Conservation (phyloP, 768 basidiomycete genomes). For the Lentinula raphanica region DNA sequence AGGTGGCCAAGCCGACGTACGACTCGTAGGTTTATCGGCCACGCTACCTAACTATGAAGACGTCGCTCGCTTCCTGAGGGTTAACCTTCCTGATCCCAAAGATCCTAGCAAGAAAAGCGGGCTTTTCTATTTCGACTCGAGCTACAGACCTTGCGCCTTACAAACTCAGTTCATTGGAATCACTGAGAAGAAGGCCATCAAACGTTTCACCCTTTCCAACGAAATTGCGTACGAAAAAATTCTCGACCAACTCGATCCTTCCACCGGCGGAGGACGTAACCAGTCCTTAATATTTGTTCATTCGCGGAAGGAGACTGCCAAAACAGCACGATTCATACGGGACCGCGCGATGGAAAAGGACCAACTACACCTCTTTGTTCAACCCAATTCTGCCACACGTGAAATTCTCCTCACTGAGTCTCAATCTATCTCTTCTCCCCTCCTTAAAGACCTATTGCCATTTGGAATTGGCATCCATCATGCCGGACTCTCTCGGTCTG, state of each 20-base stretch:
- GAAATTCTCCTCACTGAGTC: constrained; percentile 88
- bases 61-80: constrained; percentile 94
- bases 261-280: constrained; percentile 50
- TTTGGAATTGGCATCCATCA: constrained; percentile 99
- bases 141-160: constrained; percentile 89
- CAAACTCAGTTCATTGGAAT: constrained; percentile 97
- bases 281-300: constrained; percentile 97
- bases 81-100: too few species aligned
- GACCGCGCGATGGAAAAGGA: constrained; percentile 98
- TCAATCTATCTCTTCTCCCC: constrained; percentile 72
- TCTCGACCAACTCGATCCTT: constrained; percentile 62
- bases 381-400: constrained; percentile 84
- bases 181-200: constrained; percentile 99
- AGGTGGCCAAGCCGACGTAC: constrained; percentile 61
- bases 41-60: constrained; percentile 99
- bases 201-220: constrained; percentile 96
- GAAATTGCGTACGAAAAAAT: constrained; percentile 99
- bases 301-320: constrained; percentile 96
- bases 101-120: too few species aligned
- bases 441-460: constrained; percentile 84
- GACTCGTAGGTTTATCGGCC: constrained; percentile 91
- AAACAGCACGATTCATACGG: constrained; percentile 90
- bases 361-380: constrained; percentile 89
- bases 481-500: constrained; percentile 91
- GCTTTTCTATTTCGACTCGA: constrained; percentile 97